These are phyloP conservation scores for Zhuliangozyma blackwelliae DNA, from an alignment of 1,139 yeast genomes.

Conservation along the genomic window DNA sequence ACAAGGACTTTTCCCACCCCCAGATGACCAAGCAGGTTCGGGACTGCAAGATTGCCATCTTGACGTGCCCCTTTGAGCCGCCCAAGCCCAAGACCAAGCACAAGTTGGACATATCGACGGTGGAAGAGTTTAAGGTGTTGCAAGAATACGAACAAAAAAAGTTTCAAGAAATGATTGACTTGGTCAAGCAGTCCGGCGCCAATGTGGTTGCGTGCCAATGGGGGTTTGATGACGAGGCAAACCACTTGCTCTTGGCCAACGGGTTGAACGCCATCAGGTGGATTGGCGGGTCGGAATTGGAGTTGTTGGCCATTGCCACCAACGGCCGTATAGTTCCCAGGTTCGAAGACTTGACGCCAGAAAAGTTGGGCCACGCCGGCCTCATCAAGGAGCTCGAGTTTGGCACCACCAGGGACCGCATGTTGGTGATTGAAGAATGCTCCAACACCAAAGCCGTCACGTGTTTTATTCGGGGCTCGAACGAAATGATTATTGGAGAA, in stretches of 20 bases:
- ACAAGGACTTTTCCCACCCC: conserved; percentile 96
- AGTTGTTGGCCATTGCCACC: conserved; percentile 94
- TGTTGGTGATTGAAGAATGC: conserved; percentile 92
- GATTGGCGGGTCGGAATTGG: conserved; percentile 98
- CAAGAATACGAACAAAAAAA: conserved; percentile 91
- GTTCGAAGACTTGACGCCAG: conserved; percentile 82
- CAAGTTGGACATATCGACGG: conserved; percentile 86
- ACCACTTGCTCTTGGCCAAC: conserved; percentile 83
- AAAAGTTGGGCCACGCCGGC: conserved; percentile 87
- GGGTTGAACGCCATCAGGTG: conserved; percentile 94
- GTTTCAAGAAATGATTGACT: conserved; percentile 84
- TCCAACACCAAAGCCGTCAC: conserved; percentile 89
- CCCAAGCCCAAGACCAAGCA: conserved; percentile 99
- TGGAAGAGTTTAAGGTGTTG: conserved; percentile 85
- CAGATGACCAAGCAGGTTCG: conserved; percentile 87
- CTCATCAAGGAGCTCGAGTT: conserved; percentile 82
- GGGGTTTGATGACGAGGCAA: conserved; percentile 99
- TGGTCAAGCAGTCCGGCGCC: conserved; percentile 88
- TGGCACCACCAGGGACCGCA: conserved; percentile 94
- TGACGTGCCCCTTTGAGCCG: conserved; percentile 98
- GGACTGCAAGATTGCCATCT: conserved; percentile 86
- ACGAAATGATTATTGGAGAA: conserved; percentile 96
- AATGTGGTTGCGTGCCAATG: conserved; percentile 97
- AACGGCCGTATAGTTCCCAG: conserved; percentile 96
- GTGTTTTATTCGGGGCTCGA: conserved; percentile 89